Evolutionary conservation across 2,329 filamentous ascomycete genomes (phyloP).

Genomic region (Aspergillus sp.): DNA sequence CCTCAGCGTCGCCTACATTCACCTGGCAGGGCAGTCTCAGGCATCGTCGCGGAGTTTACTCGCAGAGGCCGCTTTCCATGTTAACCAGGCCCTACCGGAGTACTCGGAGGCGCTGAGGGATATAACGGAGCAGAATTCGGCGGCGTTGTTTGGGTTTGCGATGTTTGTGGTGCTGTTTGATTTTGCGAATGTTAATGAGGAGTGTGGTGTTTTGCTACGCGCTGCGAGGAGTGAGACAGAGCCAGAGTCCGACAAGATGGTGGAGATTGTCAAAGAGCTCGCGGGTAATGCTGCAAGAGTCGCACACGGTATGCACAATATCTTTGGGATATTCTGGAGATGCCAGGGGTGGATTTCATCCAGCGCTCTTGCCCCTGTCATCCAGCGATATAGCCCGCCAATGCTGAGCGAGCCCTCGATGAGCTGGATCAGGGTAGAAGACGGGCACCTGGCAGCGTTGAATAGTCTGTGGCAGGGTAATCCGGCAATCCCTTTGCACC

Average conservation of each 20-base stretch:
- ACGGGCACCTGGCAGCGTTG: background rate
- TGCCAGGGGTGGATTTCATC: constrained; percentile 6
- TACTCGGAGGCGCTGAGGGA: background rate
- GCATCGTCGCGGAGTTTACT: background rate
- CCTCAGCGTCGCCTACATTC: constrained; percentile 2
- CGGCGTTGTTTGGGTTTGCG: constrained; percentile 1
- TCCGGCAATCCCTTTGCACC: background rate
- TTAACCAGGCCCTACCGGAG: constrained; percentile 2
- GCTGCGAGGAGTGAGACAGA: background rate
- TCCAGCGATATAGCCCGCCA: background rate
- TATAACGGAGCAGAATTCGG: background rate
- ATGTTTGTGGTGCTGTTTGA: constrained; percentile 1
- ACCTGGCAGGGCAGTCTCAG: background rate
- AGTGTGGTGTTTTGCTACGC: background rate
- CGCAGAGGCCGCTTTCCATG: background rate
- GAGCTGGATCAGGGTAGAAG: background rate
- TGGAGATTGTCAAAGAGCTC: background rate
- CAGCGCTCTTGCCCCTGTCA: background rate
- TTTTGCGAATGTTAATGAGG: background rate
- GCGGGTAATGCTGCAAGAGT: background rate
- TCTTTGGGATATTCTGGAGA: constrained; percentile 6
- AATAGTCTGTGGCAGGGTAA: background rate
- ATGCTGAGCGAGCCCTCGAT: background rate
- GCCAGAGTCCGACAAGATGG: background rate
- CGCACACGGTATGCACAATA: background rate